A percentile compares a stretch with the other conserved stretches of the same genome.
Evolutionary conservation across 768 basidiomycete species (phyloP).

Genomic region (Mycena latifolia): DNA sequence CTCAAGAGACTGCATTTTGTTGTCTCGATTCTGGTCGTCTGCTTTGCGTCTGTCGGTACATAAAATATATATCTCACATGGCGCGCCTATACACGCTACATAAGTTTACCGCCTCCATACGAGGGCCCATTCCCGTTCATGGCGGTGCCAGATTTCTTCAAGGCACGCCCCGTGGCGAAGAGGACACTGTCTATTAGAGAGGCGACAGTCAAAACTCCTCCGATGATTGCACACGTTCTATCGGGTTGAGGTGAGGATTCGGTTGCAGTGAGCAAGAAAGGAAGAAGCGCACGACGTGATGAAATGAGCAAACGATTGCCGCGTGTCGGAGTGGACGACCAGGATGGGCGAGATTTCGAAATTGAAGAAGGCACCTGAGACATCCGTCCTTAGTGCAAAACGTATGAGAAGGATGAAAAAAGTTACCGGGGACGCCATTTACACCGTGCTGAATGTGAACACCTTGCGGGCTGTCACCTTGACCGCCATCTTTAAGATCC

Average conservation of each 20-base stretch:
- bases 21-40: neutral
- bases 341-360: constrained; percentile 98
- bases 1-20: neutral
- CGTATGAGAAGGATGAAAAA: neutral
- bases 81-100: constrained; percentile 45
- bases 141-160: constrained; percentile 69
- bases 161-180: constrained; percentile 81
- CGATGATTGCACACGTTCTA: constrained; percentile 97
- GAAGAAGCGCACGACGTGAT: constrained; percentile 83
- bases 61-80: constrained; percentile 21
- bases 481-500: constrained; percentile 75
- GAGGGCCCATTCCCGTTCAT: constrained; percentile 47
- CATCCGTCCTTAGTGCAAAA: neutral
- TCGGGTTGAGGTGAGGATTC: constrained; percentile 13
- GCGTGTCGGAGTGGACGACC: constrained; percentile 89
- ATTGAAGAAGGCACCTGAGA: constrained; percentile 82
- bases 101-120: constrained; percentile 53
- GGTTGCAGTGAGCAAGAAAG: neutral
- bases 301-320: constrained; percentile 98
- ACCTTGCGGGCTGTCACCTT: constrained; percentile 70
- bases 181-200: constrained; percentile 88
- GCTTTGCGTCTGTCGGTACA: neutral
- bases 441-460: constrained; percentile 82
- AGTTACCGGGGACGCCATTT: constrained; percentile 74
- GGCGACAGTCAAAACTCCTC: constrained; percentile 96